phyloP scores from a whole-genome alignment of 257 asterid species.

The Nicotiana attenuata region DNA sequence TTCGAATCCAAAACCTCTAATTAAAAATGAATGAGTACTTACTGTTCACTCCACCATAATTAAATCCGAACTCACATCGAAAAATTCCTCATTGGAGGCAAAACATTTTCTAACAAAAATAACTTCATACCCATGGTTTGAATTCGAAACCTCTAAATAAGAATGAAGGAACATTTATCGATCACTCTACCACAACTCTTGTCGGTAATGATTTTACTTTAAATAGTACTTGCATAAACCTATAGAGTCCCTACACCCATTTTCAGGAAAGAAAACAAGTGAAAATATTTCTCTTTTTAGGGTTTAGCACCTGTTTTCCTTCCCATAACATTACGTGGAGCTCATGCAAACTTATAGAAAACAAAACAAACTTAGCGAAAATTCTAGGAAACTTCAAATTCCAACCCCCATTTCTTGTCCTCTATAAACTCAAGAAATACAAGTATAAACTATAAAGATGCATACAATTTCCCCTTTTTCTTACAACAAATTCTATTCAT shows the following conservation, averaged over 20 bases:
- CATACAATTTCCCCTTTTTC: background rate
- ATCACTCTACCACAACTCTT: no score
- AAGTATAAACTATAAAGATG: background rate
- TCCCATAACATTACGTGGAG: constrained; percentile 2
- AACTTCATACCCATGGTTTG: no score
- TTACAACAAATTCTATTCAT: background rate
- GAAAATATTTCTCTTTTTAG: background rate
- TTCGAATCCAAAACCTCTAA: no score
- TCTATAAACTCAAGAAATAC: background rate
- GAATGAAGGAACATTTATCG: no score
- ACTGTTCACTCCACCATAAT: no score
- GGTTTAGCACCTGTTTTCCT: constrained; percentile 4
- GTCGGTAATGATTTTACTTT: background rate
- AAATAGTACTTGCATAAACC: background rate
- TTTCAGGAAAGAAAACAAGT: background rate
- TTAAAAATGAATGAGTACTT: no score
- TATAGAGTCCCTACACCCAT: background rate
- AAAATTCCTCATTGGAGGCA: no score
- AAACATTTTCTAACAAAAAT: no score
- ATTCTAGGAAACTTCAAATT: constrained; percentile 6
- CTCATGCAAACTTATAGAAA: constrained; percentile 1
- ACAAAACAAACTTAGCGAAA: background rate
- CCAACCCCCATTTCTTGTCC: background rate
- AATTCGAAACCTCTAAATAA: no score
- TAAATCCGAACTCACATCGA: no score